Percentiles rank a stretch among this genome's conserved stretches.
Conservation (phyloP, 768 basidiomycete genomes). For the Mycena galericulata region DNA sequence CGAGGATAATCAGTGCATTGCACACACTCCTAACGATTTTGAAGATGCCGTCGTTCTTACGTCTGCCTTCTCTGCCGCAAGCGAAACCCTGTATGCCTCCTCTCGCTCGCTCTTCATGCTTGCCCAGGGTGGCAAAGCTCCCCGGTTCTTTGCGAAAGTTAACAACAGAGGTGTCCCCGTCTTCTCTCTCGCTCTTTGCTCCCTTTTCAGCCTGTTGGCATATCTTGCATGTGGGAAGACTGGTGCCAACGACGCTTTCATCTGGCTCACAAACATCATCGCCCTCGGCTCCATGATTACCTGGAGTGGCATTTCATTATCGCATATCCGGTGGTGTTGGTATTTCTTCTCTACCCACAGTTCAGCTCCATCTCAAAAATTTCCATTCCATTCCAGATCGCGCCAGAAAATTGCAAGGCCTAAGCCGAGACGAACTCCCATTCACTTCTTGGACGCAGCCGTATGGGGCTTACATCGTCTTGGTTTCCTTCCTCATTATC, state of each 20-base stretch:
- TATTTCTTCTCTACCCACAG: constrained; percentile 9
- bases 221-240: constrained; percentile 53
- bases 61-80: constrained; percentile 69
- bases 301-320: constrained; percentile 57
- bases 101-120: constrained; percentile 65
- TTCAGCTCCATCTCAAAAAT: neutral
- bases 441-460: constrained; percentile 37
- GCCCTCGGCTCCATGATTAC: constrained; percentile 47
- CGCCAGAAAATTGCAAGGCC: constrained; percentile 50
- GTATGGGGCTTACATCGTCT: constrained; percentile 34
- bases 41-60: constrained; percentile 55
- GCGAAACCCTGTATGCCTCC: constrained; percentile 63
- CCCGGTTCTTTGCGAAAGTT: constrained; percentile 58
- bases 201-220: constrained; percentile 49
- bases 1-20: neutral
- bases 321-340: constrained; percentile 49
- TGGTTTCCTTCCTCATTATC: constrained; percentile 33
- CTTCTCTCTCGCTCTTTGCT: constrained; percentile 49
- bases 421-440: constrained; percentile 37
- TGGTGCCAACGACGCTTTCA: constrained; percentile 54
- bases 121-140: constrained; percentile 64
- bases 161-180: constrained; percentile 50
- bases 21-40: neutral
- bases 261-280: constrained; percentile 56
- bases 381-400: constrained; percentile 38